A percentile compares a stretch with the other conserved stretches of the same genome.
These are phyloP conservation scores for Verticillium nubilum DNA, from an alignment of 2,329 filamentous ascomycete species.

Conservation along the genomic window DNA sequence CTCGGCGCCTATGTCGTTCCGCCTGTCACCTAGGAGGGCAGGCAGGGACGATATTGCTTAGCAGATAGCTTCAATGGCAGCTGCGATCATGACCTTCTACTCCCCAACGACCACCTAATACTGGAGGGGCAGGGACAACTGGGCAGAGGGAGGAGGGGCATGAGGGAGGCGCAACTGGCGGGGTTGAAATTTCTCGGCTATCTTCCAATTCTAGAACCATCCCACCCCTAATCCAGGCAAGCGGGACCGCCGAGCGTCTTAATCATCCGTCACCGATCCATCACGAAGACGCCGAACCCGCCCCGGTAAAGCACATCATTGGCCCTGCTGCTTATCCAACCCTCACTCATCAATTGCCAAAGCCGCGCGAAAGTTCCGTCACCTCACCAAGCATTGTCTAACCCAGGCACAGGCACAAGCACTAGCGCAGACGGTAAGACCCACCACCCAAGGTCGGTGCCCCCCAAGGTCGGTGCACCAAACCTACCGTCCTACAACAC, in stretches of 20 bases:
- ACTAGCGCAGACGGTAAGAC: neutral
- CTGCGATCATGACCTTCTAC: too few species aligned
- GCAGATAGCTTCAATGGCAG: too few species aligned
- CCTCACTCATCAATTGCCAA: neutral
- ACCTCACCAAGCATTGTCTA: neutral
- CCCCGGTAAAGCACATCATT: neutral
- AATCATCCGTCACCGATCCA: neutral
- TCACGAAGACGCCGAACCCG: neutral
- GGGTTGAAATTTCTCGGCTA: neutral
- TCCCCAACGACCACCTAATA: too few species aligned
- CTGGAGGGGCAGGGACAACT: too few species aligned
- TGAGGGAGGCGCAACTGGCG: neutral
- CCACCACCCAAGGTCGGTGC: too few species aligned
- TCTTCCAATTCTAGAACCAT: neutral
- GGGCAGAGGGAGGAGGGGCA: neutral
- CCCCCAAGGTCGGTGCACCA: too few species aligned
- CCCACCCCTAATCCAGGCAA: neutral
- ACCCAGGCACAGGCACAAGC: neutral
- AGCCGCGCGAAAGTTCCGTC: neutral
- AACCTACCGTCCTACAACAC: too few species aligned
- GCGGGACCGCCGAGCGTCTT: neutral
- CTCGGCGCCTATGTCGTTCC: too few species aligned
- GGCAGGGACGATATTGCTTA: too few species aligned
- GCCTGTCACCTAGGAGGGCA: too few species aligned
- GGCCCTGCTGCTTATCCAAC: neutral